Evolutionary conservation across 257 asterid genomes (phyloP).

Genomic region (Misopates orontium): DNA sequence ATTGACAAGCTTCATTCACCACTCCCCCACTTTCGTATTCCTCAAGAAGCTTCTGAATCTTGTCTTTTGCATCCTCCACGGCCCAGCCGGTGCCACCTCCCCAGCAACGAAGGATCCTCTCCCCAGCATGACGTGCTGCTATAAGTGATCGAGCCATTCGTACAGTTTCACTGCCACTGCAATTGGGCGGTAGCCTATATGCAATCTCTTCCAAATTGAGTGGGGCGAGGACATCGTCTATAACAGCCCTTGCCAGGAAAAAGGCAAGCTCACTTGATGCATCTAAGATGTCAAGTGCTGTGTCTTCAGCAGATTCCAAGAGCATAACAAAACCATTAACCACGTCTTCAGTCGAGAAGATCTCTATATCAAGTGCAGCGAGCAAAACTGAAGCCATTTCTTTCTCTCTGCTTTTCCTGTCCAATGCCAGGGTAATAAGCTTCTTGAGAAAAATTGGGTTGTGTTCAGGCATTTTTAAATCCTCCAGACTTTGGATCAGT

Average conservation of each 20-base stretch:
- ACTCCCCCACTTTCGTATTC: constrained; percentile 96
- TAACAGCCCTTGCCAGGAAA: constrained; percentile 85
- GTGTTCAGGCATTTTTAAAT: constrained; percentile 64
- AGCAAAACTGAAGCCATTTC: constrained; percentile 97
- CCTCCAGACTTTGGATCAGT: constrained; percentile 78
- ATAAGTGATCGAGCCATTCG: constrained; percentile 70
- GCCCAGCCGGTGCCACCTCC: constrained; percentile 99
- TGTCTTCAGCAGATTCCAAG: constrained; percentile 91
- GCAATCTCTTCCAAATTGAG: constrained; percentile 80
- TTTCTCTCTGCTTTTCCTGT: constrained; percentile 86
- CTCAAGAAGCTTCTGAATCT: constrained; percentile 90
- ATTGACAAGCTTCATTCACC: constrained; percentile 83
- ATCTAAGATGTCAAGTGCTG: constrained; percentile 86
- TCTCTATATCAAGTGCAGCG: constrained; percentile 86
- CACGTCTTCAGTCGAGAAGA: constrained; percentile 80
- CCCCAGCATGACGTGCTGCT: constrained; percentile 99
- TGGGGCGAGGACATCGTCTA: constrained; percentile 92
- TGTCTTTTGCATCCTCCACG: constrained; percentile 98
- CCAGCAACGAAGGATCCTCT: constrained; percentile 98
- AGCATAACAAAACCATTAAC: constrained; percentile 84
- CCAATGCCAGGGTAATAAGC: constrained; percentile 89
- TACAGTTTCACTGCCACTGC: constrained; percentile 80
- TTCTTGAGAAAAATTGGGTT: constrained; percentile 82
- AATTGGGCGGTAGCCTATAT: constrained; percentile 53
- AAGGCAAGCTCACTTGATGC: constrained; percentile 90